Conservation (phyloP, 371 early-diverging fungal genomes). For the Capillidium rhysosporum region DNA sequence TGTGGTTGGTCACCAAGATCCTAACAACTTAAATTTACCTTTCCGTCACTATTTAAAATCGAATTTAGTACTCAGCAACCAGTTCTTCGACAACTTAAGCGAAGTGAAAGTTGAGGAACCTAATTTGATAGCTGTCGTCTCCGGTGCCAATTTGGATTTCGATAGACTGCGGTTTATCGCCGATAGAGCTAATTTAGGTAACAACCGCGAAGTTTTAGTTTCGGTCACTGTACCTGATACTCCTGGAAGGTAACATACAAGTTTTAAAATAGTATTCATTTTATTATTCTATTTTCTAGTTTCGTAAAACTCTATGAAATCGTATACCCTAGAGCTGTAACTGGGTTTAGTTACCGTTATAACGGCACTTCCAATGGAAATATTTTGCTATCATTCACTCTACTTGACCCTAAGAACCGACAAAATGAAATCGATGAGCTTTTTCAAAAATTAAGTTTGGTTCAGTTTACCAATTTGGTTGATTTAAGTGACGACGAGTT, state of each 20-base stretch:
- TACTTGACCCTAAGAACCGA: conserved; percentile 26
- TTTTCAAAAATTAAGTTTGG: conserved; percentile 22
- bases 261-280: not conserved
- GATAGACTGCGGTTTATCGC: conserved; percentile 88
- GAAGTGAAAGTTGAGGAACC: conserved; percentile 17
- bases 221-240: conserved; percentile 75
- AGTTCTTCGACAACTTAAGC: conserved; percentile 3
- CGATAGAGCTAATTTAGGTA: conserved; percentile 82
- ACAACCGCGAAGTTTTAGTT: conserved; percentile 72
- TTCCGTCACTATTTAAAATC: not conserved
- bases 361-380: conserved; percentile 51
- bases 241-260: conserved; percentile 59
- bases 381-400: conserved; percentile 72
- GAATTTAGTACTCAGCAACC: not conserved
- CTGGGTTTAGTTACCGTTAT: conserved; percentile 87
- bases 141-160: conserved; percentile 97
- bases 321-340: conserved; percentile 65
- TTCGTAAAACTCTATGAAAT: conserved; percentile 57
- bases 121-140: conserved; percentile 55
- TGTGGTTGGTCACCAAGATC: not conserved
- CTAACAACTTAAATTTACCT: not conserved
- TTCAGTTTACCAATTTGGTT: conserved; percentile 26
- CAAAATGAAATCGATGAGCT: conserved; percentile 43
- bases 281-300: conserved; percentile 12
- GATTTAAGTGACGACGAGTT: conserved; percentile 83